These are phyloP conservation scores for Cercophora scortea DNA, from an alignment of 495 filamentous ascomycete species.

Conservation along the genomic window DNA sequence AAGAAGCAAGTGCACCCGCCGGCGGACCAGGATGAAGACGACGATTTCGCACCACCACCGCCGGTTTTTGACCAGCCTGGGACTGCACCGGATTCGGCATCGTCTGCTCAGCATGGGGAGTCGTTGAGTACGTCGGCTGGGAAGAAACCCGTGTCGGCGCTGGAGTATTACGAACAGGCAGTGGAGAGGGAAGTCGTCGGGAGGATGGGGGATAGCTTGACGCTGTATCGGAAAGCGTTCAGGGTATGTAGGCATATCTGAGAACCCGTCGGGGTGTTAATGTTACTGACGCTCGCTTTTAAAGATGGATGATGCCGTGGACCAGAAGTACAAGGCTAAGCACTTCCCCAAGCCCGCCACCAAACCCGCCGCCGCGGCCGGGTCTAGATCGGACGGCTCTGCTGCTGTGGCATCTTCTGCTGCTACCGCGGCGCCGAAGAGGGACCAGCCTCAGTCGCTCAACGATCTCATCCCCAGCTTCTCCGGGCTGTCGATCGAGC, in stretches of 20 bases:
- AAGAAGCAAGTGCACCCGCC: slow-evolving; percentile 6
- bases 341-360: slow-evolving; percentile 61
- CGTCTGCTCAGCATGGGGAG: no score
- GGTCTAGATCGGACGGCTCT: neutral
- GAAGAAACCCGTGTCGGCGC: slow-evolving; percentile 62
- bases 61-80: slow-evolving; percentile 27
- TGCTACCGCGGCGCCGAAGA: neutral
- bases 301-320: slow-evolving; percentile 74
- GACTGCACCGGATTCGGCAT: neutral
- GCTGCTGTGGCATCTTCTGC: neutral
- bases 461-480: slow-evolving; percentile 72
- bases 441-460: slow-evolving; percentile 32
- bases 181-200: slow-evolving; percentile 82
- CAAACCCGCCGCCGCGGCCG: slow-evolving; percentile 13
- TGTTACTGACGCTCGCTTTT: neutral
- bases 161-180: slow-evolving; percentile 90
- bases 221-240: slow-evolving; percentile 84
- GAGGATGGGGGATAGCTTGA: slow-evolving; percentile 80
- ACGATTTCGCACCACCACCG: slow-evolving; percentile 30
- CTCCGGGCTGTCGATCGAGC: slow-evolving; percentile 52
- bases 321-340: slow-evolving; percentile 81
- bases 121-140: neutral
- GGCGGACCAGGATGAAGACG: slow-evolving; percentile 15
- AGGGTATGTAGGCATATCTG: slow-evolving; percentile 41
- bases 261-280: neutral